phyloP scores from a whole-genome alignment of 129 eudicot genomes.

The Mikania micrantha region DNA sequence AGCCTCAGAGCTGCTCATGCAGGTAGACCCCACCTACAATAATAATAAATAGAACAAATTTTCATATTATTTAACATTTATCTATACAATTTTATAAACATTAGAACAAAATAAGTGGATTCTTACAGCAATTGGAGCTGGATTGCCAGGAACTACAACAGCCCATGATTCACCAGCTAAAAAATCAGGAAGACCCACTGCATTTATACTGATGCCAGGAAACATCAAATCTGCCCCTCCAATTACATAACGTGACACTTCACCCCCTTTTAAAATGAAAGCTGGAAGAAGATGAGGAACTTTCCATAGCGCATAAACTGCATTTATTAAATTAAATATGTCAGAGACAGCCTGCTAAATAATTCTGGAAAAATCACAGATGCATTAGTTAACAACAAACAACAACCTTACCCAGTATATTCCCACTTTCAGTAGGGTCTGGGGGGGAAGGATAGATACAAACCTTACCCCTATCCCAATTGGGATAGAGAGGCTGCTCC shows the following conservation, averaged over 20 bases:
- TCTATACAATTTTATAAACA: not conserved
- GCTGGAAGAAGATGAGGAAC: constrained; percentile 82
- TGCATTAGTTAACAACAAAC: not conserved
- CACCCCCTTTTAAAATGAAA: constrained; percentile 85
- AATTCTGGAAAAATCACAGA: not conserved
- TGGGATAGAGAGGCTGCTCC: too few species aligned
- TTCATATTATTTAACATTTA: not conserved
- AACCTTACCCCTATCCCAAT: too few species aligned
- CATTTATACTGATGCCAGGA: constrained; percentile 63
- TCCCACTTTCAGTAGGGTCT: too few species aligned
- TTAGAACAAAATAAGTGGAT: not conserved
- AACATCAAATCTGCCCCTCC: constrained; percentile 98
- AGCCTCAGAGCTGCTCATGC: constrained; percentile 79
- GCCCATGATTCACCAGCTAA: constrained; percentile 80
- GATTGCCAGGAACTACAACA: constrained; percentile 93
- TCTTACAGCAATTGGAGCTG: constrained; percentile 82
- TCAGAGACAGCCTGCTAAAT: not conserved
- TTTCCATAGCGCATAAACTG: constrained; percentile 95
- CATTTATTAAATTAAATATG: constrained; percentile 2
- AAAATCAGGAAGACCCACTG: constrained; percentile 74
- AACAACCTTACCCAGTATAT: too few species aligned
- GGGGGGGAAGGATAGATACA: too few species aligned
- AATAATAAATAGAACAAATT: not conserved
- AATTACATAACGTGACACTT: constrained; percentile 77
- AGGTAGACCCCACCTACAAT: constrained; percentile 79